These are phyloP conservation scores for Pichia cabralensis DNA, from an alignment of 805 yeast genomes.

Conservation along the genomic window DNA sequence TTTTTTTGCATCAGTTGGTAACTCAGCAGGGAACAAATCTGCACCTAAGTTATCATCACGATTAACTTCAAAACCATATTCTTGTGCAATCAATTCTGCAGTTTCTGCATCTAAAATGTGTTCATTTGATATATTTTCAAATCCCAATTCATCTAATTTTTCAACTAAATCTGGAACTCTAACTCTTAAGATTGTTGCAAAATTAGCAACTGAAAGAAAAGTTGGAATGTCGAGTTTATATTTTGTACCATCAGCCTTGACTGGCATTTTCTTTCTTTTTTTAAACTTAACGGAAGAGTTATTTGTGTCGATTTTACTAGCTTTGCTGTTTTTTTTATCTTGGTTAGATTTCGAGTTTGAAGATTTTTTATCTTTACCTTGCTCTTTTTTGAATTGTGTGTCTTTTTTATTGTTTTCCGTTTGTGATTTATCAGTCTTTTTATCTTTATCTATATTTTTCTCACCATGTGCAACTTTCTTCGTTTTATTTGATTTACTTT, in stretches of 20 bases:
- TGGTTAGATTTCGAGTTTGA: not conserved
- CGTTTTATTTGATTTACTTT: not conserved
- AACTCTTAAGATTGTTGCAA: conserved; percentile 62
- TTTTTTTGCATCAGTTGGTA: conserved; percentile 34
- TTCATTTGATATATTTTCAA: conserved; percentile 58
- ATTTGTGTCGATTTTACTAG: not conserved
- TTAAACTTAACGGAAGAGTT: not conserved
- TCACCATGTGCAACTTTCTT: not conserved
- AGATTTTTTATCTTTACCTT: not conserved
- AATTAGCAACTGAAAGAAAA: conserved; percentile 67
- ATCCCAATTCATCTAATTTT: conserved; percentile 61
- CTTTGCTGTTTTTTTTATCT: not conserved
- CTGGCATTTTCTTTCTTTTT: not conserved
- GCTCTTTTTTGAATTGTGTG: not conserved
- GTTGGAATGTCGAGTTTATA: conserved; percentile 48
- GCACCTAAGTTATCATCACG: conserved; percentile 48
- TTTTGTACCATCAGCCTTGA: conserved; percentile 7
- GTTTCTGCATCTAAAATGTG: conserved; percentile 80
- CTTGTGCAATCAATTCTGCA: conserved; percentile 80
- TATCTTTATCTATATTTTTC: not conserved
- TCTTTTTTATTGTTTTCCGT: not conserved
- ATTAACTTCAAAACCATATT: conserved; percentile 62
- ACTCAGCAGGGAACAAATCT: conserved; percentile 49
- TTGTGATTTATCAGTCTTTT: not conserved
- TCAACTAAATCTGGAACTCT: conserved; percentile 50